Evolutionary conservation across 805 yeast genomes (phyloP).

Genomic region (Blastobotrys attinorum): DNA sequence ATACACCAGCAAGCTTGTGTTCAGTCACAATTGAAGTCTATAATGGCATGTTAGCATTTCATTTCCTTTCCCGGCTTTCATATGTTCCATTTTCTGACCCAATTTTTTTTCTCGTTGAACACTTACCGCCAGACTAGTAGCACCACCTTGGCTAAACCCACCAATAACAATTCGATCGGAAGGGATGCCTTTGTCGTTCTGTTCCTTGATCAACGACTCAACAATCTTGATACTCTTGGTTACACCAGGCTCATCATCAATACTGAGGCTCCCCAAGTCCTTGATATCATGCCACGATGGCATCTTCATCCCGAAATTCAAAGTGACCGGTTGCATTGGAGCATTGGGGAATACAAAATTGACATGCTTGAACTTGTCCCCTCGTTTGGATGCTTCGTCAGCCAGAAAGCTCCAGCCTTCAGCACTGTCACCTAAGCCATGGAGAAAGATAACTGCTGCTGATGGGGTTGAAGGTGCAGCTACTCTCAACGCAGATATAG

Average conservation of each 20-base stretch:
- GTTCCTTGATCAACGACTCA: constrained; percentile 26
- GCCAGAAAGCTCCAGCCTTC: constrained; percentile 84
- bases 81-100: no score
- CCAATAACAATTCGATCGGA: constrained; percentile 67
- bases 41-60: no score
- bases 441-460: constrained; percentile 68
- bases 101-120: no score
- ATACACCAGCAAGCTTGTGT: constrained; percentile 66
- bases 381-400: constrained; percentile 39
- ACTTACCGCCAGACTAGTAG: constrained; percentile 48
- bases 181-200: constrained; percentile 29
- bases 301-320: constrained; percentile 56
- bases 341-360: constrained; percentile 90
- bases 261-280: constrained; percentile 28
- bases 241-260: constrained; percentile 34
- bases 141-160: constrained; percentile 95
- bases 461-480: constrained; percentile 39
- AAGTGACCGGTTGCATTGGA: constrained; percentile 61
- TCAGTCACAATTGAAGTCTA: constrained; percentile 18
- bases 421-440: constrained; percentile 91
- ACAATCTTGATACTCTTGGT: constrained; percentile 25
- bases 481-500: constrained; percentile 29
- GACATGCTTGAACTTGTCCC: constrained; percentile 43
- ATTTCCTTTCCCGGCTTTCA: no score
- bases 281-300: constrained; percentile 85